A percentile compares a stretch with the other conserved stretches of the same genome.
phyloP scores from a whole-genome alignment of 371 early-diverging fungal species.

The Conidiobolus incongruus region DNA sequence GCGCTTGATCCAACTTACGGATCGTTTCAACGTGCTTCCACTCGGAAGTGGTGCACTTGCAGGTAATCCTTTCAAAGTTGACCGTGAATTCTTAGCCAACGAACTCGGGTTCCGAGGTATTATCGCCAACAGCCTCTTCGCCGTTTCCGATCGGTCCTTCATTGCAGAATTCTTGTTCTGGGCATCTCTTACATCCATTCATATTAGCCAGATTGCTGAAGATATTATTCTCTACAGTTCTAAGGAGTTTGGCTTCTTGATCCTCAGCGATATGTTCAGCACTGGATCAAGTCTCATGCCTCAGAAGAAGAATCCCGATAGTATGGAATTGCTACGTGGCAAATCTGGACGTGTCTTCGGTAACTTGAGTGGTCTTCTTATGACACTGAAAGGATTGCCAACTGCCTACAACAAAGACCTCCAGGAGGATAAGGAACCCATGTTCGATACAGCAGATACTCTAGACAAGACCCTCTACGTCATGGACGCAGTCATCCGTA shows the following conservation, averaged over 20 bases:
- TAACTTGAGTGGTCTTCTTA: constrained; percentile 83
- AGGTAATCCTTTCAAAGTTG: constrained; percentile 91
- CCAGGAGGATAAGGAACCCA: constrained; percentile 95
- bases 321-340: constrained; percentile 84
- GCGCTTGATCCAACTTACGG: constrained; percentile 52
- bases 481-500: constrained; percentile 68
- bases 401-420: constrained; percentile 96
- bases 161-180: constrained; percentile 89
- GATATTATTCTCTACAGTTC: constrained; percentile 85
- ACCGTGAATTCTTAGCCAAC: constrained; percentile 63
- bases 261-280: constrained; percentile 82
- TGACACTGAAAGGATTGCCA: constrained; percentile 90
- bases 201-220: constrained; percentile 79
- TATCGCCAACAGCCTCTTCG: constrained; percentile 71
- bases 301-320: constrained; percentile 97
- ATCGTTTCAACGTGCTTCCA: constrained; percentile 63
- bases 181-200: constrained; percentile 68
- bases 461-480: constrained; percentile 74
- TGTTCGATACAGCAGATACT: constrained; percentile 86
- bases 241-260: constrained; percentile 82
- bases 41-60: constrained; percentile 89
- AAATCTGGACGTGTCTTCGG: constrained; percentile 93
- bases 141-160: constrained; percentile 86
- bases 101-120: constrained; percentile 70
- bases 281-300: constrained; percentile 97